Percentiles rank a stretch among this genome's conserved stretches.
Conservation (phyloP, 73 alveolate species). For the Paramecium sexaurelia region DNA sequence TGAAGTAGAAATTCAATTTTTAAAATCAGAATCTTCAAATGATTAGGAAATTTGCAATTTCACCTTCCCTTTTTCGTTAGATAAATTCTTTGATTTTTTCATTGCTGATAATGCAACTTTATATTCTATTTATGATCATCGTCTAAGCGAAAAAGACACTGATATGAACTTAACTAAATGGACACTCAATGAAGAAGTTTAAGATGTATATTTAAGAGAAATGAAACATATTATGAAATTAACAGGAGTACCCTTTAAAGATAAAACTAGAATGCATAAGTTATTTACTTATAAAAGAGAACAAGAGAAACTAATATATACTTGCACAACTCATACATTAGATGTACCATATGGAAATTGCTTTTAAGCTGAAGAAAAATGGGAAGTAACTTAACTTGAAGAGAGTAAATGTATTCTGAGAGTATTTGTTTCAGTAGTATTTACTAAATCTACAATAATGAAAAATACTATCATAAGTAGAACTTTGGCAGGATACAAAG, state of each 20-base stretch:
- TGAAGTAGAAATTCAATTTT: slow-evolving; percentile 9
- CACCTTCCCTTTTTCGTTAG: background rate
- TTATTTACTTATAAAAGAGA: slow-evolving; percentile 32
- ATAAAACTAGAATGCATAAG: slow-evolving; percentile 35
- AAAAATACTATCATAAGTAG: slow-evolving; percentile 1
- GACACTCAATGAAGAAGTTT: background rate
- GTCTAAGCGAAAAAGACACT: background rate
- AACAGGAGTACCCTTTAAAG: slow-evolving; percentile 33
- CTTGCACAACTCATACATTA: slow-evolving; percentile 44
- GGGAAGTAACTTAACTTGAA: slow-evolving; percentile 38
- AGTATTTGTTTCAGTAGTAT: background rate
- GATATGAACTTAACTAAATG: slow-evolving; percentile 9
- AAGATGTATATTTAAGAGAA: slow-evolving; percentile 27
- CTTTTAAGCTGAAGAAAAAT: slow-evolving; percentile 33
- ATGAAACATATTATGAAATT: slow-evolving; percentile 21
- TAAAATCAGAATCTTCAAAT: background rate
- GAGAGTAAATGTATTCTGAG: slow-evolving; percentile 8
- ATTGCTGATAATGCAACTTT: slow-evolving; percentile 25
- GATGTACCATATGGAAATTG: slow-evolving; percentile 49
- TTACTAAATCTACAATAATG: slow-evolving; percentile 52
- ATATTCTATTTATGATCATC: slow-evolving; percentile 10
- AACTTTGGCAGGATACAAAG: slow-evolving; percentile 17
- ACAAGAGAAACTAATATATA: background rate
- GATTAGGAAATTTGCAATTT: slow-evolving; percentile 35
- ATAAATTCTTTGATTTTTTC: slow-evolving; percentile 32